Evolutionary conservation across 805 yeast species (phyloP), one percentile per base, ranked within the genome.

Genomic region (Yarrowia divulgata): DNA sequence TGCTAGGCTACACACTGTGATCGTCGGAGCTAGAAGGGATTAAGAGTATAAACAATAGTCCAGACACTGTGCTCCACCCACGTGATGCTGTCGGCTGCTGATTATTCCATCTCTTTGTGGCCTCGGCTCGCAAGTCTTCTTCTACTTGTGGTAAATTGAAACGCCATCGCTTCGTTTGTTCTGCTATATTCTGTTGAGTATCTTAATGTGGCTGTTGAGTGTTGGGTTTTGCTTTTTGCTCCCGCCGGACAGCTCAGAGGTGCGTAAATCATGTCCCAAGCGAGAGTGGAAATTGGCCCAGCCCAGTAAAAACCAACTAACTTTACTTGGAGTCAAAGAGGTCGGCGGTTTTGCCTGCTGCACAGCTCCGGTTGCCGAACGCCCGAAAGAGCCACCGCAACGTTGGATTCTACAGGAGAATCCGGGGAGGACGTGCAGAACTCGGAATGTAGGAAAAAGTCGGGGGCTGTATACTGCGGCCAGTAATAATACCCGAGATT

Each of bases 241-340:
- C 37, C 54, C 42, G 16, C 60, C 19, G 9, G 19, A 35, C 60
- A 19, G 32, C 49, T 14, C 45, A 14, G 35, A 54, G 16, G 63
- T 57, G 63, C 63, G 46, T 40, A 57, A 57, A 57, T 57, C 23
- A 57, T 40, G 63, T 57, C 45, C 45, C 34, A 52, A 48, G 42
- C 32, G 43, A 52, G 18, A n/a, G 37, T 10, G 42, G 40, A n/a
- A 35, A 18, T n/a, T 35, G 40, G 13, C 34, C 16, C n/a, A 13
- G 13, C 19, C 10, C 32, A 35, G 12, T 8, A 55, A 39, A n/a
- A 8, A 9, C 45, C 42, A 19, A 39, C 60, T 39, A 39, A 52
- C 42, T 19, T 39, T 37, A 35, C 9, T 39, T 37, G 34, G 8
- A 8, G 1, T 16, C 19, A 23, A 8, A 39, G 19, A 54, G 42